Conservation (phyloP, 306 rosid species). For the Ammopiptanthus mongolicus region DNA sequence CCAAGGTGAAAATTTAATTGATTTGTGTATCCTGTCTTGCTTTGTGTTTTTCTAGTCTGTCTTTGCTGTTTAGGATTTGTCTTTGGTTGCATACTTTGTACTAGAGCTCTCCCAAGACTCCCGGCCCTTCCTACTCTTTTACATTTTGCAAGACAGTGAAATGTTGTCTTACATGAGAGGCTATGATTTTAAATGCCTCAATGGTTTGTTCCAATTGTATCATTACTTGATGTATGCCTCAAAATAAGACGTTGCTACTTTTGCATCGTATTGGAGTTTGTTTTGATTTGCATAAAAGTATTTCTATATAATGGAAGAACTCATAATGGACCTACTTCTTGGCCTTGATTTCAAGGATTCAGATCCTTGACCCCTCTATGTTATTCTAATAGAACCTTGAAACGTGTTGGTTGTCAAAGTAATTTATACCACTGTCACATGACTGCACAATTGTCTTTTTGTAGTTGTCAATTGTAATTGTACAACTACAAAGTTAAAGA, state of each 20-base stretch:
- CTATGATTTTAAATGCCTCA: neutral
- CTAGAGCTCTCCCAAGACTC: neutral
- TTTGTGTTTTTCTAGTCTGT: neutral
- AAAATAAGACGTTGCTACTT: neutral
- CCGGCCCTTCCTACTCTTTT: neutral
- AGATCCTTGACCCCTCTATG: neutral
- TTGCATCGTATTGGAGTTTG: neutral
- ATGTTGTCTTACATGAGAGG: neutral
- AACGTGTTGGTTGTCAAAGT: neutral
- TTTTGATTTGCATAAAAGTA: neutral
- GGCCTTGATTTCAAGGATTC: neutral
- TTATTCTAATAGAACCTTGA: neutral
- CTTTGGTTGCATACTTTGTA: neutral
- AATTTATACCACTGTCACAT: neutral
- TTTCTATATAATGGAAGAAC: neutral
- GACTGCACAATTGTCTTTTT: neutral
- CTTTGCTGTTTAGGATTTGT: neutral
- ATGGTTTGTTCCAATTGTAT: neutral
- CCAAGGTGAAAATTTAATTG: constrained; percentile 49
- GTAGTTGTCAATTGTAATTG: neutral
- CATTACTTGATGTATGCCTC: neutral
- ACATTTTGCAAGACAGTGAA: neutral
- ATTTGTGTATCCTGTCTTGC: neutral
- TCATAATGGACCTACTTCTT: neutral
- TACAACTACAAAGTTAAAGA: neutral